Evolutionary conservation across 2,329 filamentous ascomycete species (phyloP), one percentile per base, ranked within the genome.

Genomic region (Dactylellina sp.): DNA sequence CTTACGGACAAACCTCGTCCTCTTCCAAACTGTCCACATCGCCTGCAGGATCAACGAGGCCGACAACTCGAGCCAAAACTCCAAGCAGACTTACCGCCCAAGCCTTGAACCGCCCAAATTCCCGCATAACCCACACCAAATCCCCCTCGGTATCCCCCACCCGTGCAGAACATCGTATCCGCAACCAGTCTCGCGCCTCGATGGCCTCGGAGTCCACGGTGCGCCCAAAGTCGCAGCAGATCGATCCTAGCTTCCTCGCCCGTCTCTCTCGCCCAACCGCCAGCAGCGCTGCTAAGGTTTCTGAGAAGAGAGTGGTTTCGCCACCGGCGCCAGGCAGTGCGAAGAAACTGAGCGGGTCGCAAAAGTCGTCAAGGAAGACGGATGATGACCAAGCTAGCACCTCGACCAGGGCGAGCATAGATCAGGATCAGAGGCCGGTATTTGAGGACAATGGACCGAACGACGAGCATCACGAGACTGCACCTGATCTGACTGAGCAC

Each of bases 171-270:
- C 70, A 66, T 39, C 53, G 70, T 35, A 28, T 74, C 16, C 59
- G 68, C n/a, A 59, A 53, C 11, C 60, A 65, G 35, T 55, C 70
- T 12, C 60, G 68, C 5, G 50, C 68, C 14, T 75, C 71, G n/a
- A 75, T 75, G 71, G 63, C 71, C 24, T 68, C 71, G 28, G 63
- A 65, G 16, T 65, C 71, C 18, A 75, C 71, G 7, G 46, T 75
- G 42, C 71, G 71, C 20, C 61, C 71, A 32, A 75, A 75, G 25
- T 62, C 61, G 56, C 57, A 59, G 40, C 53, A 65, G 12, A 75
- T 75, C 20, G 71, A 75, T 28, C 63, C 71, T 1, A 59, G 44
- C 42, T 75, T 75, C 50, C 71, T 75, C 24, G 71, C 71, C 3
- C 61, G 71, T 4, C 62, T 75, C 35, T 66, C 71, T 5, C 62